Evolutionary conservation across 768 basidiomycete genomes (phyloP), one percentile per base, ranked within the genome.

Genomic region (Auriscalpium orientale): DNA sequence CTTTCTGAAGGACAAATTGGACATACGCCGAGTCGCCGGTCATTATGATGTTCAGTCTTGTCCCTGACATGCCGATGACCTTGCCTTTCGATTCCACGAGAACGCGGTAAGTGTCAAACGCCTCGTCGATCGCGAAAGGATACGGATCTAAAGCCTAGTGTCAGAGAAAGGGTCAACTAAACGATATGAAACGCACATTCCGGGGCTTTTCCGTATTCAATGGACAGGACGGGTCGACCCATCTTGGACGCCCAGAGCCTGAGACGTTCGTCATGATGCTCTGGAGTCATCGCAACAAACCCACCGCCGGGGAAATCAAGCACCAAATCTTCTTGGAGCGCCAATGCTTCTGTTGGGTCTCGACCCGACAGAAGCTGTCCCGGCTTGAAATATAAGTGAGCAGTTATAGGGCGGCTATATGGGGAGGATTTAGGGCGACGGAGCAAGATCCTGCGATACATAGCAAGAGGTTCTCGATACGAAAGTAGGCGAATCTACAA

Each of bases 11-110:
- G 28, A 28, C 28, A 28, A 28, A 28, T 28, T 28, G 28, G n/a
- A 79, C 94, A 74, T 69, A 97, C 95, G 97, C 97, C n/a, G 95
- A 98, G 72, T 99, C 97, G 2, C 95, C 95, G 5, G 86, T 82
- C 49, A 97, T 65, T 55, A 98, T 81, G 33, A 94, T 75, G 60
- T 85, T 85, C 18, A 98, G 72, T 62, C 80, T 77, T 61, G 77
- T 79, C n/a, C 91, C 91, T 15, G 85, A 85, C 84, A 98, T 92
- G 5, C 95, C 95, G 53, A 99, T 82, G 20, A 84, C 74, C 49
- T 76, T 71, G 9, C 95, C 97, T 58, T 76, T 84, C 15, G 90
- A 87, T 68, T 91, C 87, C 18, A 87, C 80, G 20, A 99, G 74
- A 8, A 90, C 74, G 34, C 82, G 79, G 69, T 97, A 99, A 6